Percentiles rank a stretch among this genome's conserved stretches.
These are phyloP conservation scores for Blastobotrys raffinosifermentans DNA, from an alignment of 1,139 yeast genomes.

Conservation along the genomic window DNA sequence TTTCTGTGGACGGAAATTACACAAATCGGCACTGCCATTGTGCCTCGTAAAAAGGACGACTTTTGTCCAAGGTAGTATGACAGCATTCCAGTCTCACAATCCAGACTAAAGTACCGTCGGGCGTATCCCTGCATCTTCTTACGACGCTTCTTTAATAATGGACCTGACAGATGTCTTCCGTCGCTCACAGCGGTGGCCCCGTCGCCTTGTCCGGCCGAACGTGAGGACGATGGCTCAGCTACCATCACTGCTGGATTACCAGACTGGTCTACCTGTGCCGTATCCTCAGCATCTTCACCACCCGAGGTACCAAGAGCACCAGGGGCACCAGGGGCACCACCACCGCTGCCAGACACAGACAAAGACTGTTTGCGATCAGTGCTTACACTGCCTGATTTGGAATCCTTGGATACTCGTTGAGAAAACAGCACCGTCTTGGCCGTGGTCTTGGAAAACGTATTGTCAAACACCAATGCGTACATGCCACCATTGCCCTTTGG, in stretches of 20 bases:
- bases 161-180: constrained; percentile 51
- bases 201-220: not conserved
- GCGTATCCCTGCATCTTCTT: constrained; percentile 82
- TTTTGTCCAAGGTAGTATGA: constrained; percentile 75
- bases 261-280: constrained; percentile 2
- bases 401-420: constrained; percentile 36
- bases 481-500: constrained; percentile 43
- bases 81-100: constrained; percentile 73
- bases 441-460: constrained; percentile 80
- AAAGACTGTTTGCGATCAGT: too few species aligned
- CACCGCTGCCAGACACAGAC: too few species aligned
- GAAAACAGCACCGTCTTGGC: constrained; percentile 77
- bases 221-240: constrained; percentile 2
- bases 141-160: constrained; percentile 70
- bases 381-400: too few species aligned
- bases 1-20: constrained; percentile 73
- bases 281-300: too few species aligned
- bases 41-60: constrained; percentile 71
- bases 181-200: constrained; percentile 22
- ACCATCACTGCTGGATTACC: constrained; percentile 6
- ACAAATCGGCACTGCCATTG: constrained; percentile 79
- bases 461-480: constrained; percentile 87
- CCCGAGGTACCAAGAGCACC: too few species aligned
- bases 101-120: constrained; percentile 76
- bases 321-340: too few species aligned